A percentile compares a stretch with the other conserved stretches of the same genome.
Evolutionary conservation across 169 alveolate species (phyloP).

Genomic region (Pseudocohnilembus persalinus): DNA sequence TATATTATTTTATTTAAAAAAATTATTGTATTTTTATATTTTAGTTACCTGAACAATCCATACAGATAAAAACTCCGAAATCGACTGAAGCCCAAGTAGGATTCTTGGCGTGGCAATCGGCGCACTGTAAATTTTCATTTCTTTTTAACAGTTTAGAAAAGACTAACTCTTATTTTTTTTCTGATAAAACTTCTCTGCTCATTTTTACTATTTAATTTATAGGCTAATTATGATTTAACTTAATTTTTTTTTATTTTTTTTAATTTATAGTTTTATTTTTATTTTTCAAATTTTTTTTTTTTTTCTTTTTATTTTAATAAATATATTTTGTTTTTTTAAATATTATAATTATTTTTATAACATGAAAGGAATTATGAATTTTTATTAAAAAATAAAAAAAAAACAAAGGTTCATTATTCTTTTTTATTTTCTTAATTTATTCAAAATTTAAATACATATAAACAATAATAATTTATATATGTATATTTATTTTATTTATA

Average conservation of each 20-base stretch:
- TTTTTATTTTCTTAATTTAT: too few relatives aligned
- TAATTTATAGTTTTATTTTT: not conserved
- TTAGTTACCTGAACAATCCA: slow-evolving; percentile 47
- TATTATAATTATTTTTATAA: too few relatives aligned
- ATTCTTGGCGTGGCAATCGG: slow-evolving; percentile 43
- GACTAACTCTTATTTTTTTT: slow-evolving; percentile 32
- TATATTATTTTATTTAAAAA: too few relatives aligned
- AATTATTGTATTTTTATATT: too few relatives aligned
- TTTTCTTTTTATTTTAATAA: too few relatives aligned
- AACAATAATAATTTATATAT: too few relatives aligned
- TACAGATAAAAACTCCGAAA: slow-evolving; percentile 48
- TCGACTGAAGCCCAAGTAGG: slow-evolving; percentile 49
- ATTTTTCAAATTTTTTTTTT: not conserved
- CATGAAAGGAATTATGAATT: too few relatives aligned
- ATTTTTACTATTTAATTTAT: not conserved
- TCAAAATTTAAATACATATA: too few relatives aligned
- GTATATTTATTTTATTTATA: too few relatives aligned
- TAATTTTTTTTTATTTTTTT: not conserved
- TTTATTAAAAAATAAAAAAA: too few relatives aligned
- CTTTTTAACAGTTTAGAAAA: slow-evolving; percentile 31
- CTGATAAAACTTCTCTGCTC: slow-evolving; percentile 19
- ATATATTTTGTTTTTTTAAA: too few relatives aligned
- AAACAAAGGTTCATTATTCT: too few relatives aligned
- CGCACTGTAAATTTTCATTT: slow-evolving; percentile 39
- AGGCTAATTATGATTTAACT: not conserved